Evolutionary conservation across 495 filamentous ascomycete species (phyloP).

Genomic region (Podospora appendiculata): DNA sequence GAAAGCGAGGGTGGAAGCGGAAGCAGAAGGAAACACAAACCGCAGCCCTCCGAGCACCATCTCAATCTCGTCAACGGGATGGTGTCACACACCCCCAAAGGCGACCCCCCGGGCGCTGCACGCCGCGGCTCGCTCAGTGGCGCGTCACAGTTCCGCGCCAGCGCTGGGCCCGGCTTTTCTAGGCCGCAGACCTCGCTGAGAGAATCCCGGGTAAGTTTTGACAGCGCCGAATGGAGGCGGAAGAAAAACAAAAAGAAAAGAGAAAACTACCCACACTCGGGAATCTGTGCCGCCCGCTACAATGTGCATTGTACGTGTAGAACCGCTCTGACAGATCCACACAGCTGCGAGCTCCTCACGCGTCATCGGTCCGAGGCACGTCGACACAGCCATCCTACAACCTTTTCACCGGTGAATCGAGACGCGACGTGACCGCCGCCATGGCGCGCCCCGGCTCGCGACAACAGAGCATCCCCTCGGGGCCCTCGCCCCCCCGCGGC

Average conservation of each 20-base stretch:
- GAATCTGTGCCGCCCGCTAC: too few relatives aligned
- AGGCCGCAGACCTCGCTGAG: conserved; percentile 21
- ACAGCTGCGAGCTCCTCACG: too few relatives aligned
- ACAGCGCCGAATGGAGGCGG: too few relatives aligned
- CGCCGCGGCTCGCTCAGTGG: conserved; percentile 16
- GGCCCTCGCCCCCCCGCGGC: conserved; percentile 26
- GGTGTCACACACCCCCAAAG: conserved; percentile 23
- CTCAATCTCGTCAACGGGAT: conserved; percentile 1
- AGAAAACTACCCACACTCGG: too few relatives aligned
- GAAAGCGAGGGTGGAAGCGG: too few relatives aligned
- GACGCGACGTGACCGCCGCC: conserved; percentile 13
- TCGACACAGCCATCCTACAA: conserved; percentile 52
- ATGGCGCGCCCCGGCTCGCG: conserved; percentile 28
- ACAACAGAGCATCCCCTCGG: conserved; percentile 24
- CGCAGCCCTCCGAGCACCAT: too few relatives aligned
- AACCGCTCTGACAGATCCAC: too few relatives aligned
- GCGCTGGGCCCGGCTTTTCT: conserved; percentile 22
- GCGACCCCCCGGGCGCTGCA: conserved; percentile 19
- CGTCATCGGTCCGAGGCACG: conserved; percentile 6
- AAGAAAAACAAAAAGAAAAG: too few relatives aligned
- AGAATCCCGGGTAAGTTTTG: conserved; percentile 33
- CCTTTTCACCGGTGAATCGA: conserved; percentile 47
- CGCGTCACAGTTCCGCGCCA: conserved; percentile 26
- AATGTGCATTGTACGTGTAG: too few relatives aligned
- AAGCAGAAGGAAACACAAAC: too few relatives aligned